These are phyloP conservation scores for Plasmodium knowlesi DNA, from an alignment of 169 alveolate species.

Conservation along the genomic window DNA sequence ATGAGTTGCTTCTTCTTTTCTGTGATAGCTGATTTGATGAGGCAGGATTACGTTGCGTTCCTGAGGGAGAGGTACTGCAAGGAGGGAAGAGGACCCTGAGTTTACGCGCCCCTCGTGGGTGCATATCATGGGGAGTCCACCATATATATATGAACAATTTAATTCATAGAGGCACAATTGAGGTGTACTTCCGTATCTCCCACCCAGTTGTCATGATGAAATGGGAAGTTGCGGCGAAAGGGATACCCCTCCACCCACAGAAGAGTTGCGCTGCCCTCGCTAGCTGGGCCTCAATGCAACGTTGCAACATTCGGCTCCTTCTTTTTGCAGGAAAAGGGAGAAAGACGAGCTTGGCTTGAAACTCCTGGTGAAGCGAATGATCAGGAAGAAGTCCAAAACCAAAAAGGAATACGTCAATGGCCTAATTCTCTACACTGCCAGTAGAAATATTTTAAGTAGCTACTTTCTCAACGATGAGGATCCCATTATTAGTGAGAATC, in stretches of 20 bases:
- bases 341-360: background rate
- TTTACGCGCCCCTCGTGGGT: background rate
- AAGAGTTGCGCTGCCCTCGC: background rate
- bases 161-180: background rate
- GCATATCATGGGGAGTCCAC: background rate
- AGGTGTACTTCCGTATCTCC: background rate
- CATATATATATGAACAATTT: background rate
- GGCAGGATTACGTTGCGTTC: conserved; percentile 4
- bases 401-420: conserved; percentile 7
- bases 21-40: conserved; percentile 25
- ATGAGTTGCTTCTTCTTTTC: conserved; percentile 61
- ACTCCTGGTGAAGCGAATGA: background rate
- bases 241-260: background rate
- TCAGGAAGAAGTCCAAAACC: background rate
- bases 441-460: conserved; percentile 13
- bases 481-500: conserved; percentile 7
- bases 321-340: conserved; percentile 20
- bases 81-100: background rate
- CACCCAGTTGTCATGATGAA: background rate
- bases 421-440: conserved; percentile 10
- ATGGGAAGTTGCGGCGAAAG: background rate
- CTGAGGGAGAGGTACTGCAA: conserved; percentile 32
- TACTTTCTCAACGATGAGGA: background rate
- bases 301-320: background rate
- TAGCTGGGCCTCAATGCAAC: background rate